A percentile compares a stretch with the other conserved stretches of the same genome.
These are phyloP conservation scores for Xerocomus minutiporus DNA, from an alignment of 1,284 basidiomycete species.

Conservation along the genomic window DNA sequence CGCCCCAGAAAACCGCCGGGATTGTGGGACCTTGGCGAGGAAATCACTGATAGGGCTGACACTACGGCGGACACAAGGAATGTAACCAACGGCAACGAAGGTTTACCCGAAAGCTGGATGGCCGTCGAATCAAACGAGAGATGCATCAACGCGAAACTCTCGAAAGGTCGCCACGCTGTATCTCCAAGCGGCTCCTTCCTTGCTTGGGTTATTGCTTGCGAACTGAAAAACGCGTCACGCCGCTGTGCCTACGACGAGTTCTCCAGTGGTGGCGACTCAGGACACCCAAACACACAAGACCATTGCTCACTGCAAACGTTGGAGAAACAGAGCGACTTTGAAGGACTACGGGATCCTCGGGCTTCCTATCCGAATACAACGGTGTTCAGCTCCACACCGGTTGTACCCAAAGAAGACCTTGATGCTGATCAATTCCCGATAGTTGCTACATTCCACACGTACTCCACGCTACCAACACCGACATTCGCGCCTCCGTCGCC, in stretches of 20 bases:
- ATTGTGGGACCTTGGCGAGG: slow-evolving; percentile 7
- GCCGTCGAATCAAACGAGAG: slow-evolving; percentile 3
- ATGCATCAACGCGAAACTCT: background rate
- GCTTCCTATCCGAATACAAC: slow-evolving; percentile 7
- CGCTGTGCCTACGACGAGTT: background rate
- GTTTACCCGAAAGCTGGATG: slow-evolving; percentile 1
- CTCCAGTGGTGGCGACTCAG: background rate
- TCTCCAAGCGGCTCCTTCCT: background rate
- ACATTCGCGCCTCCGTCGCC: slow-evolving; percentile 30
- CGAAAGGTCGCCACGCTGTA: slow-evolving; percentile 1
- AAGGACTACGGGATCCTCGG: slow-evolving; percentile 16
- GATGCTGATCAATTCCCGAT: slow-evolving; percentile 14
- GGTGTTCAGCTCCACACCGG: slow-evolving; percentile 1
- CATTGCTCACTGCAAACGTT: background rate
- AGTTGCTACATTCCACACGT: slow-evolving; percentile 23
- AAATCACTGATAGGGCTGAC: slow-evolving; percentile 2
- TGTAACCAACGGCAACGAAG: background rate
- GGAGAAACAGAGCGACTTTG: slow-evolving; percentile 1
- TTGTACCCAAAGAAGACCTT: slow-evolving; percentile 14
- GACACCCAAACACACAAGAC: background rate
- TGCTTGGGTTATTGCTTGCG: background rate
- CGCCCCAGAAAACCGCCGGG: background rate
- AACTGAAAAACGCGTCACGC: background rate
- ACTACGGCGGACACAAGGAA: background rate
- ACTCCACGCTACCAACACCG: slow-evolving; percentile 28